A percentile compares a stretch with the other conserved stretches of the same genome.
Evolutionary conservation across 2,329 filamentous ascomycete genomes (phyloP).

Genomic region (Diaporthe eres): DNA sequence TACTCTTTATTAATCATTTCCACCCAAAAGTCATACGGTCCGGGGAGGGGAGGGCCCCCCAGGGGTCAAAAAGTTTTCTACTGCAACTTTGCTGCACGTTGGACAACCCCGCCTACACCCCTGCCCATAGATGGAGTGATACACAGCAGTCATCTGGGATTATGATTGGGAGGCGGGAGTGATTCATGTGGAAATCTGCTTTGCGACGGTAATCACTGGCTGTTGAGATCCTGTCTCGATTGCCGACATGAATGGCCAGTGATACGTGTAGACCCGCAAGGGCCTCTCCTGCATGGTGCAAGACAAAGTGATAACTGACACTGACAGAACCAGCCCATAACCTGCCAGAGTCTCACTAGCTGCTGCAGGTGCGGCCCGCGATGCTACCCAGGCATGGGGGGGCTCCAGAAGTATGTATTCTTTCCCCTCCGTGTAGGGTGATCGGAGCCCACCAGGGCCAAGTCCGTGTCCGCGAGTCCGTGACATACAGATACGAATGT

Average conservation of each 20-base stretch:
- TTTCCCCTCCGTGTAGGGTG: background rate
- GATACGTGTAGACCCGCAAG: constrained; percentile 30
- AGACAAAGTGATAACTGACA: constrained; percentile 27
- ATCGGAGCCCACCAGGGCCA: background rate
- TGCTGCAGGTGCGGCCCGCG: constrained; percentile 29
- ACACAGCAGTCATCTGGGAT: constrained; percentile 24
- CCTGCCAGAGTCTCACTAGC: constrained; percentile 24
- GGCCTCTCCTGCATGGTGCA: constrained; percentile 24
- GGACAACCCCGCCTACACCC: constrained; percentile 23
- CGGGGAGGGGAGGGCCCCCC: background rate
- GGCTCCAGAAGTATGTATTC: constrained; percentile 1
- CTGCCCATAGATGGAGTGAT: constrained; percentile 29
- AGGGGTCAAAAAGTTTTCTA: constrained; percentile 14
- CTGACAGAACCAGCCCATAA: background rate
- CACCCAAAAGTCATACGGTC: background rate
- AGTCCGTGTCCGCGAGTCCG: background rate
- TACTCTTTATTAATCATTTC: constrained; percentile 4
- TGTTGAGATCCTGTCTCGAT: constrained; percentile 32
- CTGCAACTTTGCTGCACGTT: constrained; percentile 6
- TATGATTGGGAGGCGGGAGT: constrained; percentile 22
- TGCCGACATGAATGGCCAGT: constrained; percentile 29
- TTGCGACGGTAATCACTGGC: constrained; percentile 30
- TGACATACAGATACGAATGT: constrained; percentile 21
- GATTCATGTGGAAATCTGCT: constrained; percentile 35
- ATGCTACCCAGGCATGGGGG: constrained; percentile 8